A percentile compares a stretch with the other conserved stretches of the same genome.
Conservation (phyloP, 768 basidiomycete genomes). For the Leucosporidium creatinivorum region DNA sequence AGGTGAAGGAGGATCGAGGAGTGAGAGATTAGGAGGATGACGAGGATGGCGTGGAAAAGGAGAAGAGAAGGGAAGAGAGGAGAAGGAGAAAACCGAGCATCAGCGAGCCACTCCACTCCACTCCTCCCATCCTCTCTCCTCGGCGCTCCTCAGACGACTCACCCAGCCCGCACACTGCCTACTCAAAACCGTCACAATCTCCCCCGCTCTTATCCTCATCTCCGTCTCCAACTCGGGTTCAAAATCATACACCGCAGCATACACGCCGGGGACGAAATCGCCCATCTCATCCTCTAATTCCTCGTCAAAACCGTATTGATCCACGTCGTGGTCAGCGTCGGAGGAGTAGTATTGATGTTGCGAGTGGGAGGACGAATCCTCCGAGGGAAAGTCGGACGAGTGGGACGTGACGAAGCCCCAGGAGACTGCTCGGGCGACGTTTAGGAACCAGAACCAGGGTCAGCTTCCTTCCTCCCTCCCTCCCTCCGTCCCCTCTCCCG, state of each 20-base stretch:
- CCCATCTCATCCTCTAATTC: conserved; percentile 15
- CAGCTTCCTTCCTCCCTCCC: neutral
- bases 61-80: neutral
- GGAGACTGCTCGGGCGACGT: conserved; percentile 1
- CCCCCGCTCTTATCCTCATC: conserved; percentile 70
- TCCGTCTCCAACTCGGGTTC: conserved; percentile 73
- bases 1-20: no score
- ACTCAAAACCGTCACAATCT: conserved; percentile 55
- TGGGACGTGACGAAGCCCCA: conserved; percentile 34
- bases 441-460: neutral
- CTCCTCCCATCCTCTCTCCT: no score
- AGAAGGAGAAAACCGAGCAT: neutral
- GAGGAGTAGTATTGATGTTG: neutral
- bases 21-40: neutral
- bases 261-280: conserved; percentile 59
- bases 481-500: no score
- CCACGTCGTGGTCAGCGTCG: neutral
- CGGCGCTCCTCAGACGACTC: neutral
- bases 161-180: conserved; percentile 32
- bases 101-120: neutral
- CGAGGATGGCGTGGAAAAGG: no score
- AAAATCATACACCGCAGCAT: conserved; percentile 70
- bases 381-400: conserved; percentile 26
- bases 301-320: conserved; percentile 36
- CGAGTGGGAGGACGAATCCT: conserved; percentile 1